These are phyloP conservation scores for Phytophthora tentaculata DNA, from an alignment of 352 stramenopile species.

Conservation along the genomic window DNA sequence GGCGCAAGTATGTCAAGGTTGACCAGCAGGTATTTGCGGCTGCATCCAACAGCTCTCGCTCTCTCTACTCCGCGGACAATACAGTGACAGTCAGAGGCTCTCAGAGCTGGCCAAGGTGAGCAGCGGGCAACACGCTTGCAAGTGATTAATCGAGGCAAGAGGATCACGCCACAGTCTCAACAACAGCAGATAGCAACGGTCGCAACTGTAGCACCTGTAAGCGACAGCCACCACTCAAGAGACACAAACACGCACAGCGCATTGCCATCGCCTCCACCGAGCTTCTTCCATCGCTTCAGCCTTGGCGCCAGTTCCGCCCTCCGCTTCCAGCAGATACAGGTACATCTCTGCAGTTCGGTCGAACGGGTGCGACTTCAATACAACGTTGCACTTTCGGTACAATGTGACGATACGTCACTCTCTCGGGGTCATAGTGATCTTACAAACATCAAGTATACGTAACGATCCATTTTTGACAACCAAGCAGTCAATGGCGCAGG, in stretches of 20 bases:
- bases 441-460: no score
- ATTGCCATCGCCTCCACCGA: conserved; percentile 8
- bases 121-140: neutral
- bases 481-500: conserved; percentile 18
- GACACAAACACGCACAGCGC: conserved; percentile 2
- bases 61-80: conserved; percentile 20
- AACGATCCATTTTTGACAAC: conserved; percentile 2
- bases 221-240: neutral
- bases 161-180: neutral
- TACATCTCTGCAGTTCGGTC: conserved; percentile 17
- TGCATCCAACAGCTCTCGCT: conserved; percentile 17
- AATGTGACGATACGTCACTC: conserved; percentile 3
- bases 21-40: conserved; percentile 12
- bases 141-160: conserved; percentile 7
- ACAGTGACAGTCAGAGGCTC: neutral
- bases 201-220: neutral
- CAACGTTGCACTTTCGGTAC: neutral
- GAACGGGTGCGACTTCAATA: conserved; percentile 13
- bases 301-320: conserved; percentile 12
- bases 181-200: neutral
- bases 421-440: neutral
- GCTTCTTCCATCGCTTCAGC: conserved; percentile 12
- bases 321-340: neutral
- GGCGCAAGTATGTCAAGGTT: conserved; percentile 16
- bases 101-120: conserved; percentile 17